Conservation (phyloP, 129 eudicot genomes). For the Lactuca sativa region DNA sequence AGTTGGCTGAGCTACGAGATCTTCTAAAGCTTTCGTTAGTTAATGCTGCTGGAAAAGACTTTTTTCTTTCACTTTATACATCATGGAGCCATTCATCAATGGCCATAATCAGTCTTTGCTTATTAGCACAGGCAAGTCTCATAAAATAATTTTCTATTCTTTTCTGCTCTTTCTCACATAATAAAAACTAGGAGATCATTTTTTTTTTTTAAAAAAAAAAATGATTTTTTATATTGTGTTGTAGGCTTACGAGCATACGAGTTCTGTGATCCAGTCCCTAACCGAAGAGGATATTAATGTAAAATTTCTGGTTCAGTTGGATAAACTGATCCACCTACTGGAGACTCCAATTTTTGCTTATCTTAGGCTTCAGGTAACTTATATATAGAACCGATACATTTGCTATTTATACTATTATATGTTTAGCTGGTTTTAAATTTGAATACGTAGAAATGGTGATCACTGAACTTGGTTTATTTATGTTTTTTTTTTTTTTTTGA, state of each 20-base stretch:
- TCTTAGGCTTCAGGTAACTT: conserved; percentile 82
- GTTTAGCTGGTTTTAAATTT: no score
- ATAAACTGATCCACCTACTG: conserved; percentile 77
- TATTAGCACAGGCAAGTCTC: conserved; percentile 80
- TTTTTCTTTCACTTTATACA: conserved; percentile 80
- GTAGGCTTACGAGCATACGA: conserved; percentile 85
- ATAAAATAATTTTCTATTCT: not conserved
- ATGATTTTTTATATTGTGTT: conserved; percentile 9
- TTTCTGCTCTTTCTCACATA: no score
- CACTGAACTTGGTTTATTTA: not conserved
- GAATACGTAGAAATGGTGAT: no score
- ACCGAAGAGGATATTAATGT: conserved; percentile 89
- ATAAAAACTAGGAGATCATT: no score
- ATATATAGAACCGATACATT: no score
- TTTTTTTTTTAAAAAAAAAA: not conserved
- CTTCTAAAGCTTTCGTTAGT: conserved; percentile 69
- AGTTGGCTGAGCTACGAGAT: conserved; percentile 81
- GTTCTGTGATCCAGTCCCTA: conserved; percentile 82
- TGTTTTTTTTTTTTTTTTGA: conserved; percentile 23
- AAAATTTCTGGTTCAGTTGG: conserved; percentile 85
- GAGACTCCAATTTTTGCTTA: conserved; percentile 96
- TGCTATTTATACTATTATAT: no score
- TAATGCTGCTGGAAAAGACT: conserved; percentile 71
- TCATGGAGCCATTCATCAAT: conserved; percentile 98
- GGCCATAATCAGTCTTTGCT: conserved; percentile 95